Evolutionary conservation across 345 rosid genomes (phyloP).

Genomic region (Brassica napus): DNA sequence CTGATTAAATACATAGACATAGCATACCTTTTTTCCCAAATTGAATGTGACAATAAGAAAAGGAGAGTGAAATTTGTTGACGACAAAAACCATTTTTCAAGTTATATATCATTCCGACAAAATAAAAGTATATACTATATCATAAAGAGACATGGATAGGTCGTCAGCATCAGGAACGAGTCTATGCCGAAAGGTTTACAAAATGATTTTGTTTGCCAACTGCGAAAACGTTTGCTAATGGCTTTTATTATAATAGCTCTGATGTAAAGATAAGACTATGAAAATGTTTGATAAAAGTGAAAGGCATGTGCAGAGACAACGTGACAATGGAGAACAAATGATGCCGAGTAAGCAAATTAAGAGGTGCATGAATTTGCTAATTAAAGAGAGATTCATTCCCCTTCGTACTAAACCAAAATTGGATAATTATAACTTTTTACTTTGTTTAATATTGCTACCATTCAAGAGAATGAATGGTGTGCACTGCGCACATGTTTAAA

Average conservation of each 20-base stretch:
- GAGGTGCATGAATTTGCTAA: constrained; percentile 28
- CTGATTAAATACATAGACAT: background rate
- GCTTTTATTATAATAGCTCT: background rate
- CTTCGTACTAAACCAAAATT: constrained; percentile 30
- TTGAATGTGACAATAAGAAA: background rate
- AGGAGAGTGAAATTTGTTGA: background rate
- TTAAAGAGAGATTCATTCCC: constrained; percentile 34
- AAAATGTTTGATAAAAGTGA: constrained; percentile 12
- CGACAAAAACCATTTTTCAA: background rate
- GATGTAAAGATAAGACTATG: background rate
- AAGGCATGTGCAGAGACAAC: constrained; percentile 35
- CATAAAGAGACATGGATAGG: constrained; percentile 20
- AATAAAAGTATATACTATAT: background rate
- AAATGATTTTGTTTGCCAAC: constrained; percentile 37
- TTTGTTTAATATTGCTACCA: background rate
- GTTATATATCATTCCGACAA: background rate
- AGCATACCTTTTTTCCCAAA: background rate
- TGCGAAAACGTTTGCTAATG: constrained; percentile 20
- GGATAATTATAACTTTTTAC: constrained; percentile 2
- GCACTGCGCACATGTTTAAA: background rate
- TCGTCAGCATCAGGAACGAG: constrained; percentile 34
- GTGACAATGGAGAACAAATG: constrained; percentile 15
- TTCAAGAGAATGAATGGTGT: constrained; percentile 1
- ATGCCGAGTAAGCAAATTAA: background rate
- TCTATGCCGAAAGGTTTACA: constrained; percentile 32